Base-by-base conservation (phyloP, 805 yeast species). In the Pichia heedii region DNA sequence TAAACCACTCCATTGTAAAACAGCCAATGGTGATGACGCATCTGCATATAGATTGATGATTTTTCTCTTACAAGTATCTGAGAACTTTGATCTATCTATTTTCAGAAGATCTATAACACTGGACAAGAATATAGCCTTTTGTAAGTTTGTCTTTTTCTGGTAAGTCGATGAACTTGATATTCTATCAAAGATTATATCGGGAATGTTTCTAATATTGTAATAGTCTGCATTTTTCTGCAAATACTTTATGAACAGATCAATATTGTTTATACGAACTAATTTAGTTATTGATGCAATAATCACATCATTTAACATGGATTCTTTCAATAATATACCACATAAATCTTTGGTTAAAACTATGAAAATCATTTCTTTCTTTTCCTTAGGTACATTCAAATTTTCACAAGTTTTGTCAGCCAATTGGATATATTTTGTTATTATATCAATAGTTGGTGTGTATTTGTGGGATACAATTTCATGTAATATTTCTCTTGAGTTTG, bases 11-110 rank as follows among this genome's bases (percentile, higher is more conserved):
- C 60, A 58, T 19, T 36, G 24, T n/a, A 39, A 34, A 15, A 54
- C 58, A 16, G 58, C 62, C 22, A 53, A 33, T 15, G 63, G 58
- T 2, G 60, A 51, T 10, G 51, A 48, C 18, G 44, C 52, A 20
- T 41, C 40, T 20, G 57, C 53, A 40, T 60, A 58, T 16, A 51
- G 24, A 15, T 36, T 36, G 3, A 51, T 30, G 7, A 58, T 48
- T 18, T 44, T 15, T n/a, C 47, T 45, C 19, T 39, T 52, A 1
- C 45, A 30, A 2, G 27, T 32, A 4, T 47, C 50, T 18, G 50
- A 50, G 9, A 52, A 45, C 3, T 43, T 30, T 13, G 36, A 33
- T 3, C 21, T 6, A 21, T 42, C 36, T 5, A 41, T 19, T 5
- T 20, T 41, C 19, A 57, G 35, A 22, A 41, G 44, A 29, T 49